phyloP scores from a whole-genome alignment of 192 early-diverging fungal genomes.

The Coemansia sp. region DNA sequence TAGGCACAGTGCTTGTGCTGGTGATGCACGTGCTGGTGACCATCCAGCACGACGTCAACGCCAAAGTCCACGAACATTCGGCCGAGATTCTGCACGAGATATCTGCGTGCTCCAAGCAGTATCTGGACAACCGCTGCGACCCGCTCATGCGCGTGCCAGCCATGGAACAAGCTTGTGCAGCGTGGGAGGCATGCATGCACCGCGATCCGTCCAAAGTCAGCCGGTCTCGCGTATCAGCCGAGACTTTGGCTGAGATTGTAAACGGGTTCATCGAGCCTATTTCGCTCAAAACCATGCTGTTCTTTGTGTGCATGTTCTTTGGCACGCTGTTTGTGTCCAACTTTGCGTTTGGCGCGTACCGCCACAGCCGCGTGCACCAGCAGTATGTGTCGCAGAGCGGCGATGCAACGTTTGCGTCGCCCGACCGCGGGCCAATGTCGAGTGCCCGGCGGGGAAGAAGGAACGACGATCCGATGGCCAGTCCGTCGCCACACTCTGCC shows the following conservation, averaged over 20 bases:
- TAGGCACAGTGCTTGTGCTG: conserved; percentile 58
- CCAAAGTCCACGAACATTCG: conserved; percentile 65
- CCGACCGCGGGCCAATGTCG: neutral
- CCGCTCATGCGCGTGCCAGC: conserved; percentile 58
- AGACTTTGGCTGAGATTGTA: conserved; percentile 77
- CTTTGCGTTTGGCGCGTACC: conserved; percentile 53
- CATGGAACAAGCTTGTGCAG: conserved; percentile 58
- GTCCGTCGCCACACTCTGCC: conserved; percentile 11
- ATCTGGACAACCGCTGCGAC: conserved; percentile 58
- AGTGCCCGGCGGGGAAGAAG: neutral
- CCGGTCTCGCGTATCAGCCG: conserved; percentile 72
- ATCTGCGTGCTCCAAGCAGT: conserved; percentile 60
- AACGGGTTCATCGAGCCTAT: conserved; percentile 82
- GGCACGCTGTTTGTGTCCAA: conserved; percentile 48
- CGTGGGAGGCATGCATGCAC: conserved; percentile 64
- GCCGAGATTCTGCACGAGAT: conserved; percentile 62
- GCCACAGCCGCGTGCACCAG: conserved; percentile 39
- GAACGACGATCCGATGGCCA: conserved; percentile 16
- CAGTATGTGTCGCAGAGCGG: conserved; percentile 31
- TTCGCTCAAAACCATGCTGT: conserved; percentile 81
- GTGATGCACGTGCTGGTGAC: conserved; percentile 66
- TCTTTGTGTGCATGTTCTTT: conserved; percentile 50
- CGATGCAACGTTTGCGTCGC: neutral
- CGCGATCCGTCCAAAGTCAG: conserved; percentile 60
- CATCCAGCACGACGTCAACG: conserved; percentile 68